These are phyloP conservation scores for Elaeagnus macrophylla DNA, from an alignment of 306 rosid genomes.

Conservation along the genomic window DNA sequence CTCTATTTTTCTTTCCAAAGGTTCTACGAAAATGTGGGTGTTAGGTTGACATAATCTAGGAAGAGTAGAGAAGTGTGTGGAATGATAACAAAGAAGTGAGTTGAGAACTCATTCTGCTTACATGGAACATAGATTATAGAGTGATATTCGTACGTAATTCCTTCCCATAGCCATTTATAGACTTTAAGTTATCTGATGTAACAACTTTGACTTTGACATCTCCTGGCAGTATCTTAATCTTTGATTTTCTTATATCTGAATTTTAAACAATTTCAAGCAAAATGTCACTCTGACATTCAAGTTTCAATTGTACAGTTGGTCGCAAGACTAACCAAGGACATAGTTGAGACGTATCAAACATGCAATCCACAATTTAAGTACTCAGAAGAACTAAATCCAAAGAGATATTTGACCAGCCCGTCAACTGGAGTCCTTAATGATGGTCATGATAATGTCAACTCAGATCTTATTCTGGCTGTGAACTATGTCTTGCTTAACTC, in stretches of 20 bases:
- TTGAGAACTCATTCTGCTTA: too few relatives aligned
- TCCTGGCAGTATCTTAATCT: background rate
- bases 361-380: slow-evolving; percentile 91
- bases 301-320: slow-evolving; percentile 60
- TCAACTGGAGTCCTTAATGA: slow-evolving; percentile 90
- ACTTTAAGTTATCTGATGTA: background rate
- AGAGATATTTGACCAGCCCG: slow-evolving; percentile 87
- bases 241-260: background rate
- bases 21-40: background rate
- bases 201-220: background rate
- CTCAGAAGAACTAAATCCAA: slow-evolving; percentile 87
- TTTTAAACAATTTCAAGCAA: slow-evolving; percentile 9
- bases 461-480: slow-evolving; percentile 85
- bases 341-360: slow-evolving; percentile 76
- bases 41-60: too few relatives aligned
- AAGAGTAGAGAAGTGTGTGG: too few relatives aligned
- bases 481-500: slow-evolving; percentile 62
- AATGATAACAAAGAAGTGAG: too few relatives aligned
- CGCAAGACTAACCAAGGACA: slow-evolving; percentile 79
- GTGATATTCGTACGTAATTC: too few relatives aligned
- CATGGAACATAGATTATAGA: too few relatives aligned
- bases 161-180: background rate
- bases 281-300: slow-evolving; percentile 23
- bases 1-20: background rate
- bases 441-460: slow-evolving; percentile 82